A percentile compares a stretch with the other conserved stretches of the same genome.
Conservation (phyloP, 805 yeast genomes). For the Starmerella vaccinii region DNA sequence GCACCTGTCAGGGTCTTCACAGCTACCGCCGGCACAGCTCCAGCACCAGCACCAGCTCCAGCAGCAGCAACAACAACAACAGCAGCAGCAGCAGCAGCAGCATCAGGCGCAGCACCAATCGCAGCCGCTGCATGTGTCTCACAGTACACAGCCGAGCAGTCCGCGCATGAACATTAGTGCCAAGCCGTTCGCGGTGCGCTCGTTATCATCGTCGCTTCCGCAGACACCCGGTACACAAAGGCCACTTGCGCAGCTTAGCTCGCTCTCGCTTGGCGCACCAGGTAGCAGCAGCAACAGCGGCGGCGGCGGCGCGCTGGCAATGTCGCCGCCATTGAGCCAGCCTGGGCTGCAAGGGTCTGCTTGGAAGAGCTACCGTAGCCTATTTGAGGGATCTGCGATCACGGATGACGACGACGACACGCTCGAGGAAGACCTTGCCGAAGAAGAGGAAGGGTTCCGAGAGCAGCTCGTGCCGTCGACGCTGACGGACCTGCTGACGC, state of each 20-base stretch:
- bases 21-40: background rate
- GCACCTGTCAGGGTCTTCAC: background rate
- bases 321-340: conserved; percentile 1
- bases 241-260: background rate
- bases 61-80: no score
- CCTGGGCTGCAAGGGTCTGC: background rate
- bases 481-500: conserved; percentile 69
- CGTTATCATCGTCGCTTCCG: conserved; percentile 4
- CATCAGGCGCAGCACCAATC: background rate
- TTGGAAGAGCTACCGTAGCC: conserved; percentile 4
- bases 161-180: conserved; percentile 3
- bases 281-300: background rate
- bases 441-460: conserved; percentile 37
- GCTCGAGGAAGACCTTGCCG: background rate
- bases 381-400: conserved; percentile 31
- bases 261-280: background rate
- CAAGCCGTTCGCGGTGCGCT: conserved; percentile 3
- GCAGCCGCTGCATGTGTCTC: background rate
- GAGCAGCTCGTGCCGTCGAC: conserved; percentile 79
- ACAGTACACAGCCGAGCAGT: background rate
- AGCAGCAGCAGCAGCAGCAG: no score
- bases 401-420: conserved; percentile 32
- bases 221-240: conserved; percentile 1
- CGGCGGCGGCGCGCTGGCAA: background rate
- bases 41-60: background rate